Base-by-base conservation (phyloP, 2,329 filamentous ascomycete species). In the Karstenula rhodostoma region DNA sequence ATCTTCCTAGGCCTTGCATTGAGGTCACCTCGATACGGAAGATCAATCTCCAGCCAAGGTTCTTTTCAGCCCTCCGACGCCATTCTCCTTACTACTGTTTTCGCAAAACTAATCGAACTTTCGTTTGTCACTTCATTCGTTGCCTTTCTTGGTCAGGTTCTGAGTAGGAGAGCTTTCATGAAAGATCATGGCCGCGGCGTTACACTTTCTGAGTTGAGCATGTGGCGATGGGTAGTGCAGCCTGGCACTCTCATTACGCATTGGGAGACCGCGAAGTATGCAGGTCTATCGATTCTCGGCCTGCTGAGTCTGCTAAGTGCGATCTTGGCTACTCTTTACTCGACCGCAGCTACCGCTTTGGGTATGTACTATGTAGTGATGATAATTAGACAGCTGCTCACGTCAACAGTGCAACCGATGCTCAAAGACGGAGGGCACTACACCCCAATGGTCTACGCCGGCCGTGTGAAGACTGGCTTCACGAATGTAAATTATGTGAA, bases 71-170 rank as follows among this genome's bases (percentile, higher is more conserved):
- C 89, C 0, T 84, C 87, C 0, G 89, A 87, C 1, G 91, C 91
- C 0, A 88, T 87, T 0, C 77, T 91, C 1, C 70, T 94, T 0
- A 88, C 87, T n/a, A 85, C 90, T 0, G 77, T 92, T 2, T 79
- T 92, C 37, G 90, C 91, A 8, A 94, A 94, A 76, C 86, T 89
- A 0, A 91, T 94, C 50, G 92, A 94, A 76, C 73, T 94, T 64
- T 88, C 89, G 0, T 94, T 93, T 69, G 90, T 92, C 3, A 92
- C 91, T 0, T 88, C 92, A 0, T 91, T 92, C 61, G 89, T 94
- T 1, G 85, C 89, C 0, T 91, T 91, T 57, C 73, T 94, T 0
- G 92, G 92, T 0, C 92, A 95, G 73, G 85, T 90, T 0, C 78
- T 94, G 17, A 92, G 87, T n/a, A 83, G 90, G 22, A 81, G 89